Evolutionary conservation across 108 stramenopile genomes (phyloP), one percentile per base, ranked within the genome.

Genomic region (Cyclostephanos invisitatus): DNA sequence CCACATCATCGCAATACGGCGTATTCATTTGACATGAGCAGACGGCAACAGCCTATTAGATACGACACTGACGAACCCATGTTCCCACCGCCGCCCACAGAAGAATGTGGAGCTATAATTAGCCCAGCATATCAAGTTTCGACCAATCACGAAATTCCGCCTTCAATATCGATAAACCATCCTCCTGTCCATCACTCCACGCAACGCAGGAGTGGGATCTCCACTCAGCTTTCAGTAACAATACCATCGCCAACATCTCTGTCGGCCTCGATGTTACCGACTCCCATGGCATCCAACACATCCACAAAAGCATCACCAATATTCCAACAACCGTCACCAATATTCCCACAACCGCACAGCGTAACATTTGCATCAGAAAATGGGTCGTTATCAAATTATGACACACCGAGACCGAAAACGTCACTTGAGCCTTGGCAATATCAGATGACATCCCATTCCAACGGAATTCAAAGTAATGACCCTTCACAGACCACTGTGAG

Each of bases 11-110:
- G 21, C 53, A 54, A 4, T 12, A 54, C 22, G 22, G 25, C 22
- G 24, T 9, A 27, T 24, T 21, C 10, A 54, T 25, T 54, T 24
- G 12, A 11, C 44, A 46, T 3, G 25, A 54, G 53, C 53, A 54
- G 53, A 27, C 53, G 25, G 44, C 10, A 18, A 27, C 53, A 54
- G 25, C 22, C 53, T 21, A 3, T 54, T 2, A 54, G 22, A 54
- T 54, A 54, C 25, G 5, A 54, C 53, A 7, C 11, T 54, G 53
- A 25, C 25, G 53, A 54, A 27, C 24, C 25, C 22, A 64, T 64
- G 63, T 64, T 64, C 20, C 63, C 63, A 46, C 63, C 63, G 42
- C 53, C 53, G 42, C 53, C 53, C 0, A 37, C 62, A 29, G 8
- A 25, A 32, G 21, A 60, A 22, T 5, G 15, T 36, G 35, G 50